Conservation (phyloP, 441 rosid species). For the Biscutella auriculata region DNA sequence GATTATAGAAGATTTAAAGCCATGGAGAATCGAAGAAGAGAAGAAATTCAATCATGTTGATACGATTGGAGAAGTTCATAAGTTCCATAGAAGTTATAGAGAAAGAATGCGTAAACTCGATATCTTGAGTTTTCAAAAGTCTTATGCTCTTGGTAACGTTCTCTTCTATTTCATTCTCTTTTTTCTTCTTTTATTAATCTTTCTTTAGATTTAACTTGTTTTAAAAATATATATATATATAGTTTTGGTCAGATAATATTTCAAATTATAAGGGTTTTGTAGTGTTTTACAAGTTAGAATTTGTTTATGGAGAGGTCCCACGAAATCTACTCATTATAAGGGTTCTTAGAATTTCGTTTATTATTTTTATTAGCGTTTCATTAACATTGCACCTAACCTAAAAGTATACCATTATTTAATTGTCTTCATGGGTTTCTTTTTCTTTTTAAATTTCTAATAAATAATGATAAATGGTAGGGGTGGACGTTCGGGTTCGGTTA, state of each 20-base stretch:
- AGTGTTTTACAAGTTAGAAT: slow-evolving; percentile 21
- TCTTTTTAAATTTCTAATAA: background rate
- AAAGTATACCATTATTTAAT: slow-evolving; percentile 11
- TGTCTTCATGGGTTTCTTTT: background rate
- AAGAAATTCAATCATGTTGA: slow-evolving; percentile 43
- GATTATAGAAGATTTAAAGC: slow-evolving; percentile 68
- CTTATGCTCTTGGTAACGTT: slow-evolving; percentile 73
- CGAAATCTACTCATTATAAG: slow-evolving; percentile 26
- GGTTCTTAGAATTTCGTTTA: background rate
- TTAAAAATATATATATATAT: too few species aligned
- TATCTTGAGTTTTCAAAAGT: slow-evolving; percentile 80
- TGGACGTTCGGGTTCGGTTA: too few species aligned
- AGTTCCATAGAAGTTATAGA: slow-evolving; percentile 69
- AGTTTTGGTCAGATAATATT: slow-evolving; percentile 1
- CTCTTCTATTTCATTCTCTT: background rate
- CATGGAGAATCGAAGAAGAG: slow-evolving; percentile 76
- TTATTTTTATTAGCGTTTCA: background rate
- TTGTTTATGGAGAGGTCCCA: slow-evolving; percentile 40
- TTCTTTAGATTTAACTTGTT: background rate
- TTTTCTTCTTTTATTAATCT: background rate
- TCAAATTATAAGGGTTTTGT: too few species aligned
- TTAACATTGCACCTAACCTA: slow-evolving; percentile 14
- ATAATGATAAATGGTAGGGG: too few species aligned
- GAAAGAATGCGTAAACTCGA: slow-evolving; percentile 85
- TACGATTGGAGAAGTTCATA: slow-evolving; percentile 68